phyloP scores from a whole-genome alignment of 225 moss, liverwort and hornwort genomes.

The Straminergon stramineum region DNA sequence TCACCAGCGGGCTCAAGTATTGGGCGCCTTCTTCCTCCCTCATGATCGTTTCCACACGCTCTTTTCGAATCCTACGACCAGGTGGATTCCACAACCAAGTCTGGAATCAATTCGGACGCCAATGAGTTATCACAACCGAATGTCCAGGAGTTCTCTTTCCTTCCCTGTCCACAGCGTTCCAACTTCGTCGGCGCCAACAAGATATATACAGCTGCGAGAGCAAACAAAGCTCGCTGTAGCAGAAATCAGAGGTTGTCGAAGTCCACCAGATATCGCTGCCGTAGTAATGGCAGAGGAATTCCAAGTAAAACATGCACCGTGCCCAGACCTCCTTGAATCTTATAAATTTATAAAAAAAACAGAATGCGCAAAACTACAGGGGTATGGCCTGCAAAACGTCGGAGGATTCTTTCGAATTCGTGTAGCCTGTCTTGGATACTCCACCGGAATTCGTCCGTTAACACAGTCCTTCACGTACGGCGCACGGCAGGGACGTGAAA shows the following conservation, averaged over 20 bases:
- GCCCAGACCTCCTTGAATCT: background rate
- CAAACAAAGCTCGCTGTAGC: background rate
- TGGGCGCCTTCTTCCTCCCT: conserved; percentile 54
- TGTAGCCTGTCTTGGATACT: background rate
- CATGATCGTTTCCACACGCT: conserved; percentile 27
- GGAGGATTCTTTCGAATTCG: background rate
- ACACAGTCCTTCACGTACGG: background rate
- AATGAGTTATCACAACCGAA: background rate
- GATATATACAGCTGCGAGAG: background rate
- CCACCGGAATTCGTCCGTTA: background rate
- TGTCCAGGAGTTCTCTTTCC: background rate
- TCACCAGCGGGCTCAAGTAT: conserved; percentile 60
- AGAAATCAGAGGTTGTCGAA: background rate
- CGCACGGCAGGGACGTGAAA: background rate
- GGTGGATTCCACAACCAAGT: background rate
- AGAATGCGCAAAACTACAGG: background rate
- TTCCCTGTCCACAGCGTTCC: background rate
- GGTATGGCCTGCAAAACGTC: background rate
- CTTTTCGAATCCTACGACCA: background rate
- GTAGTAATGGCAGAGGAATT: background rate
- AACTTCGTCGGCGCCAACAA: background rate
- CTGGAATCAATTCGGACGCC: background rate
- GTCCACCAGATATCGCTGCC: background rate
- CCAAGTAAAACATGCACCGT: background rate
- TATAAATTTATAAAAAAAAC: background rate